Conservation (phyloP, 2,329 filamentous ascomycete genomes). For the Lasiodiplodia sp. region DNA sequence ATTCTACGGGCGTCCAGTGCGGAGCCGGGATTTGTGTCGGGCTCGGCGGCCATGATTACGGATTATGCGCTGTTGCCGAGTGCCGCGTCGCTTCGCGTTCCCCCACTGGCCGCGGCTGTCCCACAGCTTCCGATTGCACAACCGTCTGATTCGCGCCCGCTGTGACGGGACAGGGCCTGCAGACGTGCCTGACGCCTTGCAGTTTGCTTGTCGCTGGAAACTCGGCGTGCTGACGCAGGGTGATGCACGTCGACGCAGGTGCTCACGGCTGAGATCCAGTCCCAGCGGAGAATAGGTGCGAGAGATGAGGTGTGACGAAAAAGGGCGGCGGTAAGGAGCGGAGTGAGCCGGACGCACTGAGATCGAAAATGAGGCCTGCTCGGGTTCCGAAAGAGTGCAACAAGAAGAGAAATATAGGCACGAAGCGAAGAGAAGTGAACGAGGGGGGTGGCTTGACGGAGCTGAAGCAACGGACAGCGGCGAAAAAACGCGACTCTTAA, state of each 20-base stretch:
- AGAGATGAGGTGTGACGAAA: background rate
- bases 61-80: slow-evolving; percentile 20
- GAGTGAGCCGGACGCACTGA: background rate
- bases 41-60: slow-evolving; percentile 9
- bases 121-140: background rate
- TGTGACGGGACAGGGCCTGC: background rate
- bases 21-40: slow-evolving; percentile 21
- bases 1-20: slow-evolving; percentile 9
- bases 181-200: slow-evolving; percentile 25
- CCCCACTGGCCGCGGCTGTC: background rate
- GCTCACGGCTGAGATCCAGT: slow-evolving; percentile 17
- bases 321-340: background rate
- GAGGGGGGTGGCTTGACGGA: slow-evolving; percentile 5
- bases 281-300: background rate
- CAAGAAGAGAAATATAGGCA: background rate
- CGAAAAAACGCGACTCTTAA: slow-evolving; percentile 3
- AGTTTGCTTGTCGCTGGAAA: background rate
- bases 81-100: slow-evolving; percentile 4
- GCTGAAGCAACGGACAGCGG: background rate
- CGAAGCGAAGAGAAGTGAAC: slow-evolving; percentile 1
- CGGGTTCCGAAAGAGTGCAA: slow-evolving; percentile 2
- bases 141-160: slow-evolving; percentile 4
- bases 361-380: slow-evolving; percentile 21
- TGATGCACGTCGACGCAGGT: slow-evolving; percentile 9
- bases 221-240: background rate